Conservation (phyloP, 2,329 filamentous ascomycete genomes). For the Trematosphaeria pertusa region DNA sequence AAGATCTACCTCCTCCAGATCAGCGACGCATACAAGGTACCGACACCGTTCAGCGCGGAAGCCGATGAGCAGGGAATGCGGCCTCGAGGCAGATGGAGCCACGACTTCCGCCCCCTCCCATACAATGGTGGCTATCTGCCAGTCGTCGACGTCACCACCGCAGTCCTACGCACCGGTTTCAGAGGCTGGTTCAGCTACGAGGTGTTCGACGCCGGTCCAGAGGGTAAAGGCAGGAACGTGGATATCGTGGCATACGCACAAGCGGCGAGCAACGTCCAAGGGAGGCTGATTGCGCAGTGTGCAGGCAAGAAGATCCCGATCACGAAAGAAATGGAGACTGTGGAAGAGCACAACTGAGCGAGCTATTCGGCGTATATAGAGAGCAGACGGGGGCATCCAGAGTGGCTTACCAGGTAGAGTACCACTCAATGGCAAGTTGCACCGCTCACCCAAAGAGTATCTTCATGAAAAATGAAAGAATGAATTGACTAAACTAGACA, state of each 20-base stretch:
- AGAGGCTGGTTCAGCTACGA: slow-evolving; percentile 72
- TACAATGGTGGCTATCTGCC: slow-evolving; percentile 76
- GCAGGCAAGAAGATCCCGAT: slow-evolving; percentile 25
- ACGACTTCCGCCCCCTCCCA: slow-evolving; percentile 72
- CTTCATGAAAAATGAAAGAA: no score
- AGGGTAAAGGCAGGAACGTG: slow-evolving; percentile 61
- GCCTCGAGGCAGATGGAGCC: slow-evolving; percentile 73
- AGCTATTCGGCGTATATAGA: no score
- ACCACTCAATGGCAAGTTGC: no score
- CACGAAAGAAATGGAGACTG: neutral
- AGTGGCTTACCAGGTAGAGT: no score
- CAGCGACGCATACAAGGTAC: slow-evolving; percentile 73
- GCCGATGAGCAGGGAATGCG: slow-evolving; percentile 61
- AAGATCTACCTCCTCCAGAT: slow-evolving; percentile 80
- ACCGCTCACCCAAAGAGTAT: no score
- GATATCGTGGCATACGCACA: slow-evolving; percentile 59
- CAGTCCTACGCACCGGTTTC: slow-evolving; percentile 73
- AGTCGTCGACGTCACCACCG: slow-evolving; percentile 67
- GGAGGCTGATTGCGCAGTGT: slow-evolving; percentile 44
- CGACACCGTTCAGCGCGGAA: slow-evolving; percentile 61
- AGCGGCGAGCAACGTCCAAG: slow-evolving; percentile 59
- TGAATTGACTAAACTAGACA: no score
- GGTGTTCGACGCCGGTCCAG: slow-evolving; percentile 68
- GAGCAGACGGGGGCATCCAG: no score
- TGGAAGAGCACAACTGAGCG: no score